Percentiles rank a stretch among this genome's conserved stretches.
phyloP scores from a whole-genome alignment of 1,139 yeast species.

The Saccharomycopsis hybrid region DNA sequence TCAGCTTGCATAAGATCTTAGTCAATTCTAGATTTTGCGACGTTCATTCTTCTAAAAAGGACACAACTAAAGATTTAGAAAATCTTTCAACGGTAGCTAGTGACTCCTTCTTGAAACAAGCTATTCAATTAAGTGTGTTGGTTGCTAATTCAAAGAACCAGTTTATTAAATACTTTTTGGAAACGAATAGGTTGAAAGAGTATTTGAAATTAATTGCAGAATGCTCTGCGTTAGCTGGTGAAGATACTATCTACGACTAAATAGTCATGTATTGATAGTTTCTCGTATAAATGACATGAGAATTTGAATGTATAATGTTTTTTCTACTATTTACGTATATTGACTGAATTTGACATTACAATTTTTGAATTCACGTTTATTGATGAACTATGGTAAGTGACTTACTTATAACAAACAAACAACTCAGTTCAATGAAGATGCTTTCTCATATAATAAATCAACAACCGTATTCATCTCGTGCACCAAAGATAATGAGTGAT shows the following conservation, averaged over 20 bases:
- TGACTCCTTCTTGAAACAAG: constrained; percentile 39
- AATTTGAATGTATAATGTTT: too few species aligned
- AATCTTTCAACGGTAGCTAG: not conserved
- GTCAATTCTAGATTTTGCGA: constrained; percentile 35
- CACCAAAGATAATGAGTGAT: constrained; percentile 78
- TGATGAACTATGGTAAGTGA: too few species aligned
- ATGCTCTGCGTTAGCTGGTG: constrained; percentile 43
- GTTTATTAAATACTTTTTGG: constrained; percentile 48
- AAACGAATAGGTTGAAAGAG: constrained; percentile 55
- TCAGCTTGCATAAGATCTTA: constrained; percentile 53
- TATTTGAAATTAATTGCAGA: constrained; percentile 56
- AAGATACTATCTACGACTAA: constrained; percentile 14
- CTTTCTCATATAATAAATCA: constrained; percentile 89
- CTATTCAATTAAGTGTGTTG: constrained; percentile 49
- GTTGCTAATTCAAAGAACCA: constrained; percentile 45
- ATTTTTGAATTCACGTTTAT: too few species aligned
- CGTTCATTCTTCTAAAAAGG: not conserved
- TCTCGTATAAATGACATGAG: too few species aligned
- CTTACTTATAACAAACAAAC: too few species aligned
- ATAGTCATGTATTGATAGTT: not conserved
- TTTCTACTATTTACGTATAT: too few species aligned
- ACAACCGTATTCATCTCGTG: constrained; percentile 85
- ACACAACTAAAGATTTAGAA: not conserved
- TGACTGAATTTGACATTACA: too few species aligned
- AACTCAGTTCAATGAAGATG: constrained; percentile 59